Conservation (phyloP, 768 basidiomycete genomes). For the Gymnopilus junonius region DNA sequence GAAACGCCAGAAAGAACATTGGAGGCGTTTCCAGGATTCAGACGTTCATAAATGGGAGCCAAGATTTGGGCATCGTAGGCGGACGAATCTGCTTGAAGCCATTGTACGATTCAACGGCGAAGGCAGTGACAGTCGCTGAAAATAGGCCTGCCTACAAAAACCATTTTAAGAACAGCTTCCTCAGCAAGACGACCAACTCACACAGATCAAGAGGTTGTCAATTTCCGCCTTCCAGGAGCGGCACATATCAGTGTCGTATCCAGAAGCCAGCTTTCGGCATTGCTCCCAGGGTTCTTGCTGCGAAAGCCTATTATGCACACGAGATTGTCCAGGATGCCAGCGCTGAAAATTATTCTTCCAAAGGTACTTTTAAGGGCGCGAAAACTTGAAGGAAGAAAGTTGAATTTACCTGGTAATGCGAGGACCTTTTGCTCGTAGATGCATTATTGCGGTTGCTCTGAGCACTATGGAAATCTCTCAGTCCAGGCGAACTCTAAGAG, state of each 20-base stretch:
- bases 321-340: neutral
- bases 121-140: conserved; percentile 29
- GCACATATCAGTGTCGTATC: conserved; percentile 19
- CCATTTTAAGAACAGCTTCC: no score
- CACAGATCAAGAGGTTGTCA: conserved; percentile 24
- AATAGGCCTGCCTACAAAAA: conserved; percentile 29
- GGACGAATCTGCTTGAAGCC: conserved; percentile 24
- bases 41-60: neutral
- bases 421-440: neutral
- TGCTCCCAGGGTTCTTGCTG: conserved; percentile 22
- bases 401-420: neutral
- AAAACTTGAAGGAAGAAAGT: no score
- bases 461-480: no score
- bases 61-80: conserved; percentile 12
- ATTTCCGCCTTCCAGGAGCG: conserved; percentile 27
- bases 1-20: no score
- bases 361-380: no score
- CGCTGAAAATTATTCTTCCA: no score
- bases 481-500: no score
- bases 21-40: conserved; percentile 1
- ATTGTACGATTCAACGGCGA: conserved; percentile 27
- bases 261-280: conserved; percentile 18
- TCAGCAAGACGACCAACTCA: conserved; percentile 16
- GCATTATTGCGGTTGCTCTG: neutral
- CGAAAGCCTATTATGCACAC: neutral